Base-by-base conservation (phyloP, 345 rosid genomes). In the Streptanthus diversifolius region DNA sequence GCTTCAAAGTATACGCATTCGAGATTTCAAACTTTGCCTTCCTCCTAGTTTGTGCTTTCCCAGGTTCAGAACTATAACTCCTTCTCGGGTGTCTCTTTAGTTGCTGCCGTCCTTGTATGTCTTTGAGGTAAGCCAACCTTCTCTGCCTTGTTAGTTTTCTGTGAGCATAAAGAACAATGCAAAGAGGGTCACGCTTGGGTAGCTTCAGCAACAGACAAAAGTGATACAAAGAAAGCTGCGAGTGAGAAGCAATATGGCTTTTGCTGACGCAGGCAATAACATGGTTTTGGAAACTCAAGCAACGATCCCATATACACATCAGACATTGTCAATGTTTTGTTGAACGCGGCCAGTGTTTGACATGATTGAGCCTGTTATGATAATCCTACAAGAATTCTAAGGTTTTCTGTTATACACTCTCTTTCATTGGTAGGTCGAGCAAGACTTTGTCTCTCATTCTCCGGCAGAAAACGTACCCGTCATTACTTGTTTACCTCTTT, bases 181-280 rank as follows among this genome's bases (percentile, higher is more conserved):
- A 52, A 36, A 36, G 36, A 35, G 15, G 9, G 17, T 5, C 48
- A 25, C 39, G 86, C 87, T 19, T 87, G 85, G 85, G 18, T 73
- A 49, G 92, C 90, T 54, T 83, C 88, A 83, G 67, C 54, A 84
- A 72, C 19, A 1, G 41, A 32, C 19, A 11, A 58, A 47, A 80
- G 80, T 59, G 87, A 91, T 10, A n/a, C n/a, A n/a, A n/a, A n/a
- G n/a, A n/a, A n/a, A n/a, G n/a, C n/a, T n/a, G n/a, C n/a, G n/a
- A n/a, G n/a, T n/a, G n/a, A n/a, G n/a, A n/a, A n/a, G n/a, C n/a
- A n/a, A n/a, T n/a, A n/a, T n/a, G n/a, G 88, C 82, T 64, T 88
- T 84, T 57, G 92, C 92, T 37, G 82, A 87, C 32, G 85, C 90
- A 21, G 86, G 90, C 13, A 85, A 84, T 80, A 84, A 83, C 35